A percentile compares a stretch with the other conserved stretches of the same genome.
phyloP scores from a whole-genome alignment of 306 rosid species.

The Sphenostylis stenocarpa region DNA sequence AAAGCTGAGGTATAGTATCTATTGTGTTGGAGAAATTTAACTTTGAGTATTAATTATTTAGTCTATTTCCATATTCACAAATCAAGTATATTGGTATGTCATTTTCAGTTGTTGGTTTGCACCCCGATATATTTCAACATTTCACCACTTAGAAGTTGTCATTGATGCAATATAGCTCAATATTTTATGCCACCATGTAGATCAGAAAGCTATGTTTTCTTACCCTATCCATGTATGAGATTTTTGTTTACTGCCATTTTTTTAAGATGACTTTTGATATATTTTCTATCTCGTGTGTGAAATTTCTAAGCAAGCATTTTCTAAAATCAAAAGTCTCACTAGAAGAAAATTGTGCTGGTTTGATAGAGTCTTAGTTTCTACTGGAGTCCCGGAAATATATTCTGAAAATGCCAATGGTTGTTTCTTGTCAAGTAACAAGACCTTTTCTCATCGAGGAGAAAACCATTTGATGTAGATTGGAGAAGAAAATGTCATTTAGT shows the following conservation, averaged over 20 bases:
- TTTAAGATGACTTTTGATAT: not conserved
- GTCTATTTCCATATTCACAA: not conserved
- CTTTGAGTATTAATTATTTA: conserved; percentile 10
- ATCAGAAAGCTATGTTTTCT: not conserved
- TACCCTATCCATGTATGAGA: not conserved
- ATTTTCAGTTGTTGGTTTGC: not conserved
- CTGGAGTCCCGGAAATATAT: not conserved
- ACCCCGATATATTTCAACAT: not conserved
- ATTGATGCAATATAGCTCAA: not conserved
- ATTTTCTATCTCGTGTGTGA: not conserved
- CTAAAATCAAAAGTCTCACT: not conserved
- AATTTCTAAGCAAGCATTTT: not conserved
- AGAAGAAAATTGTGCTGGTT: conserved; percentile 4
- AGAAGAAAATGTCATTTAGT: not conserved
- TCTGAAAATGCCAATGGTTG: not conserved
- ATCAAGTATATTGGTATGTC: not conserved
- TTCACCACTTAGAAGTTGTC: conserved; percentile 13
- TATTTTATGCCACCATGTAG: conserved; percentile 12
- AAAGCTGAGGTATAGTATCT: conserved; percentile 70
- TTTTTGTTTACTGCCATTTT: not conserved
- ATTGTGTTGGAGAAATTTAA: not conserved
- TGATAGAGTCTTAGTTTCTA: not conserved
- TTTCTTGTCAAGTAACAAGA: conserved; percentile 16
- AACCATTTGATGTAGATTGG: not conserved
- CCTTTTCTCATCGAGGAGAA: not conserved